Conservation (phyloP, 768 basidiomycete species). For the Heimioporus sp. region DNA sequence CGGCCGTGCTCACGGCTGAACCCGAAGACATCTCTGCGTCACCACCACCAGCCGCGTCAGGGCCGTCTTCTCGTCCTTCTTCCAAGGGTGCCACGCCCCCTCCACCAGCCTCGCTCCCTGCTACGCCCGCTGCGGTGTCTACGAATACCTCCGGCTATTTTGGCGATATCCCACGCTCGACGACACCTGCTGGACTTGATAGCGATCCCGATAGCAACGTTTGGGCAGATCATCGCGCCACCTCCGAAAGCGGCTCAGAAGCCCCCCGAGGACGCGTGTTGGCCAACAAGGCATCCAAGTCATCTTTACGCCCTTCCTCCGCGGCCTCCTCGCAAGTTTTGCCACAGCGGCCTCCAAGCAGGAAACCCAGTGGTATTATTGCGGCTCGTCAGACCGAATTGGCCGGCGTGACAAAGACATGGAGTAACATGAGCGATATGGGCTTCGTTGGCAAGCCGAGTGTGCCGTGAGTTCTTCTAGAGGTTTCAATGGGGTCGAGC, state of each 20-base stretch:
- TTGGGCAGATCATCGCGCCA: slow-evolving; percentile 25
- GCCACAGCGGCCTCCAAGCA: slow-evolving; percentile 15
- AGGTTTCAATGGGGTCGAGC: not conserved
- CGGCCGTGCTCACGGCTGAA: slow-evolving; percentile 50
- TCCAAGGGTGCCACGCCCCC: slow-evolving; percentile 19
- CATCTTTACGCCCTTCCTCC: slow-evolving; percentile 24
- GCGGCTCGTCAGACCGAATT: slow-evolving; percentile 28
- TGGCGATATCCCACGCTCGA: slow-evolving; percentile 23
- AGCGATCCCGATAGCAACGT: slow-evolving; percentile 23
- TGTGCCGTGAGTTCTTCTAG: slow-evolving; percentile 15
- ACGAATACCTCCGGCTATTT: slow-evolving; percentile 17
- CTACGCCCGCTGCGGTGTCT: slow-evolving; percentile 20
- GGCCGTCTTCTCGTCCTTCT: slow-evolving; percentile 12
- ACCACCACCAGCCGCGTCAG: slow-evolving; percentile 5
- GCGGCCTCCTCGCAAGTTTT: slow-evolving; percentile 23
- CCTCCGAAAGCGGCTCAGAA: slow-evolving; percentile 23
- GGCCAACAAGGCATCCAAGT: slow-evolving; percentile 19
- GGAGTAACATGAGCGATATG: slow-evolving; percentile 25
- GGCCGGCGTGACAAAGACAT: slow-evolving; percentile 32
- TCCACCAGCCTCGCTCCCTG: slow-evolving; percentile 19
- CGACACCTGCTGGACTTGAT: slow-evolving; percentile 22
- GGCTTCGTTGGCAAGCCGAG: slow-evolving; percentile 17
- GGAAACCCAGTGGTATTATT: slow-evolving; percentile 24
- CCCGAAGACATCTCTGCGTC: slow-evolving; percentile 35
- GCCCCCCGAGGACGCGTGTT: slow-evolving; percentile 16